These are phyloP conservation scores for Tolypocladium tundrense DNA, from an alignment of 2,329 filamentous ascomycete genomes.

Conservation along the genomic window DNA sequence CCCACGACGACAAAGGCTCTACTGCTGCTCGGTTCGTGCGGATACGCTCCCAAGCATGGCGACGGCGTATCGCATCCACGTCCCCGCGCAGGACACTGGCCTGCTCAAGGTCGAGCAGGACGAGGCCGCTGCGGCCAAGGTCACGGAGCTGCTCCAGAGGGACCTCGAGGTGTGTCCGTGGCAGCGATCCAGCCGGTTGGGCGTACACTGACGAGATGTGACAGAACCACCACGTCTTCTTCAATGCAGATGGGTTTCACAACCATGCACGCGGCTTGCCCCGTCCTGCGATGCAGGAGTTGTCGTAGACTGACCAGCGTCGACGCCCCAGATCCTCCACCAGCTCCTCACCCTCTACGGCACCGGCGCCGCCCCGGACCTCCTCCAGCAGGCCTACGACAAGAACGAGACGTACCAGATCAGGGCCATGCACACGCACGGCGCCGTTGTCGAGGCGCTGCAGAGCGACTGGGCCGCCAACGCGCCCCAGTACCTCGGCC, in stretches of 20 bases:
- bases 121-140: conserved; percentile 49
- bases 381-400: conserved; percentile 55
- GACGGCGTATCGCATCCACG: conserved; percentile 35
- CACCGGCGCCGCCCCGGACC: conserved; percentile 51
- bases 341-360: conserved; percentile 68
- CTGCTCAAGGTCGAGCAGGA: conserved; percentile 36
- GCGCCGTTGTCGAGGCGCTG: conserved; percentile 43
- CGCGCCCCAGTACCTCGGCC: conserved; percentile 52
- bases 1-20: not conserved
- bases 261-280: conserved; percentile 52
- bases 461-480: conserved; percentile 35
- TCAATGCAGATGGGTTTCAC: conserved; percentile 66
- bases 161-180: conserved; percentile 49
- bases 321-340: conserved; percentile 47
- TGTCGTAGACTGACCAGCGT: not conserved
- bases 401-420: conserved; percentile 59
- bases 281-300: too few species aligned
- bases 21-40: not conserved
- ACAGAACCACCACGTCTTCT: conserved; percentile 62
- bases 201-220: too few species aligned
- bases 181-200: not conserved
- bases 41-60: conserved; percentile 23
- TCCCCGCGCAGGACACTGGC: conserved; percentile 39
- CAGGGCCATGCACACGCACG: conserved; percentile 33
- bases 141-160: conserved; percentile 60